Conservation (phyloP, 441 rosid genomes). For the Manihot esculenta region DNA sequence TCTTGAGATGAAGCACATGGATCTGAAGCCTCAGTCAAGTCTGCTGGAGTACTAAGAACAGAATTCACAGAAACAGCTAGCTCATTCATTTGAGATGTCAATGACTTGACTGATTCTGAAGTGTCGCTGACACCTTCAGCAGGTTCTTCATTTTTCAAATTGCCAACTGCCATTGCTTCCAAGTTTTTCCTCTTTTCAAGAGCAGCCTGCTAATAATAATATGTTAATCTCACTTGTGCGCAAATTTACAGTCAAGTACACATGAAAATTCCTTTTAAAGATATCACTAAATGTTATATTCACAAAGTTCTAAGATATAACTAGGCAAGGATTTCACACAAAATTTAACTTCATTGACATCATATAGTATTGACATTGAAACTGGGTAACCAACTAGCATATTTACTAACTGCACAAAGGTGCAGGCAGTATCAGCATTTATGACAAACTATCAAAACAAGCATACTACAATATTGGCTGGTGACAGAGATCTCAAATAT, state of each 20-base stretch:
- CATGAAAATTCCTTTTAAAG: background rate
- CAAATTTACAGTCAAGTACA: background rate
- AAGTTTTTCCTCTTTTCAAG: constrained; percentile 59
- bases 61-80: constrained; percentile 59
- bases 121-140: constrained; percentile 31
- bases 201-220: constrained; percentile 57
- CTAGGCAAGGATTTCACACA: background rate
- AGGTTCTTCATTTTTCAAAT: constrained; percentile 38
- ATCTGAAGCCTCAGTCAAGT: constrained; percentile 39
- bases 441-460: background rate
- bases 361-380: background rate
- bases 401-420: background rate
- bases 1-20: constrained; percentile 48
- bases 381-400: background rate
- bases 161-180: constrained; percentile 44
- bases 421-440: background rate
- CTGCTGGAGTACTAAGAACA: constrained; percentile 28
- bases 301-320: background rate
- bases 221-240: constrained; percentile 11
- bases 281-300: background rate
- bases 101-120: constrained; percentile 43
- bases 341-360: background rate
- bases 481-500: background rate
- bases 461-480: background rate
- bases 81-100: constrained; percentile 68